A percentile compares a stretch with the other conserved stretches of the same genome.
Conservation (phyloP, 192 early-diverging fungal species). For the Spinellus fusiger region DNA sequence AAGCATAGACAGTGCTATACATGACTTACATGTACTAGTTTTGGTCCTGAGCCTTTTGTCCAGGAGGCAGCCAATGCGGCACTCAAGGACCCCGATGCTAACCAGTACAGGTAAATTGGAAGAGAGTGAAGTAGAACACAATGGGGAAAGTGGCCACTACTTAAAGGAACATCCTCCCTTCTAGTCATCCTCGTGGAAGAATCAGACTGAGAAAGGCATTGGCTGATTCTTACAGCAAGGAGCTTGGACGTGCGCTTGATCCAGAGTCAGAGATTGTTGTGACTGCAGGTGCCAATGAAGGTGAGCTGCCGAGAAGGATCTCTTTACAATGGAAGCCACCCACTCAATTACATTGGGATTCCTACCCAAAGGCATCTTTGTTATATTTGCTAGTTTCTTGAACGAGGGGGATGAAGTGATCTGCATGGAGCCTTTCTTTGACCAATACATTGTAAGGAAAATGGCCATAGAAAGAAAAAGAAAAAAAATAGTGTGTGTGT, state of each 20-base stretch:
- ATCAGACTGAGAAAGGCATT: constrained; percentile 62
- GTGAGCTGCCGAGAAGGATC: constrained; percentile 23
- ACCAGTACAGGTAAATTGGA: constrained; percentile 94
- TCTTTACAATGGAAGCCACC: neutral
- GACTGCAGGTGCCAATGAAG: constrained; percentile 87
- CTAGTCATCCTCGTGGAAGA: constrained; percentile 59
- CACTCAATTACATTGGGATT: neutral
- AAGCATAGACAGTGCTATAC: neutral
- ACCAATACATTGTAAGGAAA: constrained; percentile 75
- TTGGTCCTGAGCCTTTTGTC: constrained; percentile 84
- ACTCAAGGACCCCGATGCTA: constrained; percentile 53
- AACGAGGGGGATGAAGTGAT: constrained; percentile 84
- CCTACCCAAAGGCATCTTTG: constrained; percentile 50
- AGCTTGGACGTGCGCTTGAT: constrained; percentile 64
- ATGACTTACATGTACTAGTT: constrained; percentile 41
- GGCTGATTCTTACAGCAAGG: constrained; percentile 66
- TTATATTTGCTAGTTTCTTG: constrained; percentile 78
- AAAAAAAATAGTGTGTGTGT: neutral
- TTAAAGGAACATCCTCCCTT: neutral
- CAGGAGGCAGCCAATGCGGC: constrained; percentile 67
- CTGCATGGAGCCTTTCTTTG: constrained; percentile 94
- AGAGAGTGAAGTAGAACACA: constrained; percentile 2
- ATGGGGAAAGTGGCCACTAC: neutral
- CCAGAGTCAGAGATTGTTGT: constrained; percentile 79
- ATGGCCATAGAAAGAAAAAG: neutral